These are phyloP conservation scores for Bisporella sp. DNA, from an alignment of 2,329 filamentous ascomycete genomes.

Conservation along the genomic window DNA sequence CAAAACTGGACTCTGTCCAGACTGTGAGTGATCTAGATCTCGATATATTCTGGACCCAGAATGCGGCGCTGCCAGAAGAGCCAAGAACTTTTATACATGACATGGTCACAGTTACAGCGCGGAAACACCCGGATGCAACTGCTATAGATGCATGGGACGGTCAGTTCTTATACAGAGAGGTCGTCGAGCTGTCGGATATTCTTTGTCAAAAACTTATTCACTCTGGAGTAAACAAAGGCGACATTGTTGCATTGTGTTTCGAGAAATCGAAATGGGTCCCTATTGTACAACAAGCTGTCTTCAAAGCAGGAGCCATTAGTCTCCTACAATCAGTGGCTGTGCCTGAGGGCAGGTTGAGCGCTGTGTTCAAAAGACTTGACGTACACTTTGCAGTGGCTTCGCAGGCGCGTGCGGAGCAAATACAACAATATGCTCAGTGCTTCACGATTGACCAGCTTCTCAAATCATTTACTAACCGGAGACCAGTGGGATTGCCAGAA, in stretches of 20 bases:
- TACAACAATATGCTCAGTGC: too few species aligned
- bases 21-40: too few species aligned
- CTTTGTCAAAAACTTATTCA: slow-evolving; percentile 15
- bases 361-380: too few species aligned
- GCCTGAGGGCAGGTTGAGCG: too few species aligned
- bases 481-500: too few species aligned
- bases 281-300: slow-evolving; percentile 23
- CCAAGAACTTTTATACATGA: slow-evolving; percentile 11
- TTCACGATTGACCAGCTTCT: too few species aligned
- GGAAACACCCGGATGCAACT: slow-evolving; percentile 11
- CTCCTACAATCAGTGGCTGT: slow-evolving; percentile 17
- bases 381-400: too few species aligned
- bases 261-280: slow-evolving; percentile 25
- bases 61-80: too few species aligned
- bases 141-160: slow-evolving; percentile 22
- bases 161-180: slow-evolving; percentile 16
- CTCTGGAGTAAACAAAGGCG: slow-evolving; percentile 9
- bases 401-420: too few species aligned
- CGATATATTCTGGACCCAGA: too few species aligned
- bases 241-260: slow-evolving; percentile 23
- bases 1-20: too few species aligned
- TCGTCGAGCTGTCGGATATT: slow-evolving; percentile 15
- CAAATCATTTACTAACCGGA: too few species aligned
- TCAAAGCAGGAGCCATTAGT: slow-evolving; percentile 25
- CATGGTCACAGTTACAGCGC: slow-evolving; percentile 10